Evolutionary conservation across 805 yeast species (phyloP), one percentile per base, ranked within the genome.

Genomic region (Kluyveromyces starmeri): DNA sequence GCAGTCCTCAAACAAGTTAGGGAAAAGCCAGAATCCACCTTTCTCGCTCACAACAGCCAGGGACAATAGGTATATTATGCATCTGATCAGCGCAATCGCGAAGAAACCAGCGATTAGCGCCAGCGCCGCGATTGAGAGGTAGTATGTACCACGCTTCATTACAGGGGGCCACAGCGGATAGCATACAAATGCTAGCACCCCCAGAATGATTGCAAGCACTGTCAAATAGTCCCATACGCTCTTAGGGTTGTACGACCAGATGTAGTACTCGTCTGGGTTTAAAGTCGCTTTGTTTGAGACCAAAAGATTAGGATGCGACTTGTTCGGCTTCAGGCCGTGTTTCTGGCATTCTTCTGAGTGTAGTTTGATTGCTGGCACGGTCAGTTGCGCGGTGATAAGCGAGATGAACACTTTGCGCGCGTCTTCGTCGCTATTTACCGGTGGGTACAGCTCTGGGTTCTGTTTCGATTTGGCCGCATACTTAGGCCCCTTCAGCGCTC

Each of bases 151-250:
- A 36, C 70, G 69, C 55, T 94, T 78, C 92, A 92, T 77, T 59
- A 79, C 75, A 23, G 66, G 51, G 18, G 98, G 98, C 98, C 98
- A 92, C 50, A 92, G 69, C 43, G 97, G 98, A 77, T 85, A 92
- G 15, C 73, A 79, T 5, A 71, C 73, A 14, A 89, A 60, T 18
- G 81, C 78, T 44, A 82, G 67, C 3, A 78, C 69, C 6, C 83
- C 79, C 47, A 76, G 76, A 27, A 75, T 54, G 29, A 74, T 53
- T 23, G 62, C 67, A 8, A 58, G 34, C 10, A 61, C 64, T 29
- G 51, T 52, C 33, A 59, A 39, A 23, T 63, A 52, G 26, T 68
- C 71, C 25, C 65, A 68, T 22, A 73, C 41, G 17, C 73, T 64
- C 39, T 82, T 73, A 32, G 86, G 79, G 39, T 72, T 73, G 61